Base-by-base conservation (phyloP, 2,329 filamentous ascomycete genomes). In the Exophiala dermatitidis region DNA sequence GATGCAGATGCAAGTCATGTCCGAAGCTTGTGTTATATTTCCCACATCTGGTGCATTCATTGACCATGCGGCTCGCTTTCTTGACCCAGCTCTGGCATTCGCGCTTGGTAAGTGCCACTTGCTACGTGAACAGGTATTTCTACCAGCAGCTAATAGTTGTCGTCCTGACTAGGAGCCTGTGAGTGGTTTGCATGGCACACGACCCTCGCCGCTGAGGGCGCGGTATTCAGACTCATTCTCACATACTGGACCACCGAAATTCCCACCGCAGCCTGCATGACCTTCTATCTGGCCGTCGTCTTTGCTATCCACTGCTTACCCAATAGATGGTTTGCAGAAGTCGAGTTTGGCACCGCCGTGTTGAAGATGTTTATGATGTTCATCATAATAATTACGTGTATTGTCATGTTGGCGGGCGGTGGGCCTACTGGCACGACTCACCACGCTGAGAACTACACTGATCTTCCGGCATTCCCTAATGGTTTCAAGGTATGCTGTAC, bases 151-250 rank as follows among this genome's bases (percentile, higher is more conserved):
- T 19, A 19, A 19, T 19, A 19, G 19, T 19, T 19, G 19, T 19
- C 19, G 19, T 19, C 19, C 19, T 19, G 19, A 19, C 19, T 19
- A 88, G 85, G 0, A 9, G 86, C 81, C 61, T 46, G 37, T 32
- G 29, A 57, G 44, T 56, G 65, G 64, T 66, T 90, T 37, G 86
- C 78, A 0, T 82, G 81, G 10, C 77, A 79, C 26, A 77, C 77
- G 36, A 77, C 83, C n/a, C 34, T 51, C 26, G 80, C 48, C 6
- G 41, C 52, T 49, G 73, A 75, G 58, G 74, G 74, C 46, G 75
- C 75, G 56, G 69, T 71, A 6, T 71, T 75, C 40, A 70, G 72
- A 1, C 66, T 74, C 0, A 69, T 76, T n/a, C 28, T 31, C 26
- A 69, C 68, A 3, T 72, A 72, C 44, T 76, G 73, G 72, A 71